Percentiles rank a stretch among this genome's conserved stretches.
Evolutionary conservation across 2,329 filamentous ascomycete genomes (phyloP).

Genomic region (Diaporthe australafricana): DNA sequence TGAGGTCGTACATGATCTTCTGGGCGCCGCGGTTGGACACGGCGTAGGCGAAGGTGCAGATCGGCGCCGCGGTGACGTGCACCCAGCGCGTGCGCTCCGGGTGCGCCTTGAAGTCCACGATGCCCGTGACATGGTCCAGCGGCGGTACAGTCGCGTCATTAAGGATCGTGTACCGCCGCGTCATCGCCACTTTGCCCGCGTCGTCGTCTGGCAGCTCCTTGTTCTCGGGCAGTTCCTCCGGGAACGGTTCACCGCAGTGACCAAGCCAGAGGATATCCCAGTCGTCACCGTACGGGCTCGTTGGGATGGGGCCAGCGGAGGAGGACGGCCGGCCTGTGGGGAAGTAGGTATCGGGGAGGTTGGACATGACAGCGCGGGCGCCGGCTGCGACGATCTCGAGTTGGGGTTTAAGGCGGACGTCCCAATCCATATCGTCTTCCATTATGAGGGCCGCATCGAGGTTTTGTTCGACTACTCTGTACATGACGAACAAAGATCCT

Average conservation of each 20-base stretch:
- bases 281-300: conserved; percentile 55
- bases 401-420: conserved; percentile 55
- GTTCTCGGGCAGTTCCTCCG: conserved; percentile 37
- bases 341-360: conserved; percentile 32
- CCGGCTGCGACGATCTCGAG: conserved; percentile 38
- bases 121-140: conserved; percentile 41
- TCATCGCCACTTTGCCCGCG: conserved; percentile 30
- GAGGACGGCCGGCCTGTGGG: conserved; percentile 30
- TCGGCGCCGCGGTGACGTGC: conserved; percentile 48
- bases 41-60: conserved; percentile 53
- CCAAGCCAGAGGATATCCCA: conserved; percentile 68
- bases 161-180: conserved; percentile 37
- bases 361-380: conserved; percentile 34
- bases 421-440: conserved; percentile 63
- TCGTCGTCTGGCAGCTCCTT: conserved; percentile 21
- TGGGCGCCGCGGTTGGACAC: conserved; percentile 42
- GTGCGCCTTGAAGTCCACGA: conserved; percentile 43
- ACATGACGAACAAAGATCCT: conserved; percentile 37
- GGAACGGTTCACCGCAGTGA: conserved; percentile 56
- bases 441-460: conserved; percentile 55
- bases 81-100: conserved; percentile 51
- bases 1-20: conserved; percentile 45
- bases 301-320: background rate
- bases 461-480: conserved; percentile 52
- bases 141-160: conserved; percentile 45